Evolutionary conservation across 2,329 filamentous ascomycete species (phyloP).

Genomic region (Colletotrichum paranaense): DNA sequence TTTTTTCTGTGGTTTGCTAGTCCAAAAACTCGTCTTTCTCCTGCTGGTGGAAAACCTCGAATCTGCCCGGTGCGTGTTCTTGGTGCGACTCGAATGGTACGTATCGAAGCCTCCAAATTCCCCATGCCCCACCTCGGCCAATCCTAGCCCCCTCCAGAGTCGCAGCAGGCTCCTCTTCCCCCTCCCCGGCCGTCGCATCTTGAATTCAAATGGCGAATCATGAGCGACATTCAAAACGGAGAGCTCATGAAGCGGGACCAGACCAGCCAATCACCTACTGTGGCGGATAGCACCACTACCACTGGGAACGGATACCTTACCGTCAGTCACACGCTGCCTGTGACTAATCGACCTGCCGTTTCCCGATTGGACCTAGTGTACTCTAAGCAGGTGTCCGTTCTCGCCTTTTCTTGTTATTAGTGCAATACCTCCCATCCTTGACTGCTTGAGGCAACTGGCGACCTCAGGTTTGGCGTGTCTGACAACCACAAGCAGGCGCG

Average conservation of each 20-base stretch:
- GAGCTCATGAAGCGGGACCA: constrained; percentile 7
- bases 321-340: background rate
- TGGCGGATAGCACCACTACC: background rate
- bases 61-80: background rate
- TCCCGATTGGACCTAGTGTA: constrained; percentile 8
- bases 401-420: constrained; percentile 18
- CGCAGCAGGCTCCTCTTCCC: constrained; percentile 27
- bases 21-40: background rate
- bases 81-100: constrained; percentile 14
- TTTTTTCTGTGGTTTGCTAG: constrained; percentile 1
- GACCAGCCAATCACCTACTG: background rate
- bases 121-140: constrained; percentile 15
- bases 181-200: constrained; percentile 19
- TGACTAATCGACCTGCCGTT: constrained; percentile 16
- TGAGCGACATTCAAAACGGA: constrained; percentile 14
- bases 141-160: constrained; percentile 32
- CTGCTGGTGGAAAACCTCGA: background rate
- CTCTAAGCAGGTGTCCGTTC: constrained; percentile 6
- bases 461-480: no score
- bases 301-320: constrained; percentile 28
- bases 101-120: constrained; percentile 17
- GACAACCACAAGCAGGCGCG: background rate
- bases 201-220: constrained; percentile 30
- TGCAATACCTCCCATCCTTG: constrained; percentile 14
- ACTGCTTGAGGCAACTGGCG: background rate